Evolutionary conservation across 495 filamentous ascomycete genomes (phyloP).

Genomic region (Xylaria scruposa): DNA sequence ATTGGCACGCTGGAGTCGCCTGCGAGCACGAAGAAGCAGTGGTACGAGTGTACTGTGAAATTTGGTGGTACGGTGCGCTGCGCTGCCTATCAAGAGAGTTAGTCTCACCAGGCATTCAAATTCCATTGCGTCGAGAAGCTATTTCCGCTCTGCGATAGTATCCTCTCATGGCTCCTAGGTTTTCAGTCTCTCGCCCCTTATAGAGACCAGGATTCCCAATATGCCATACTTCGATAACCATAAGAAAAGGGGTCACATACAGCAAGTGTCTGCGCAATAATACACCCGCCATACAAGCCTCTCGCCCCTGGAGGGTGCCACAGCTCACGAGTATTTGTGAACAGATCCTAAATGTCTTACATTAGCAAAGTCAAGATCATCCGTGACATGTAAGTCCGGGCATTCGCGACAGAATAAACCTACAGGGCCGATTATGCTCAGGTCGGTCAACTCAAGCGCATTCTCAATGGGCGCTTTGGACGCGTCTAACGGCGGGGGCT

Average conservation of each 20-base stretch:
- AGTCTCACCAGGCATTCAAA: not conserved
- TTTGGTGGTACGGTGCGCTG: conserved; percentile 80
- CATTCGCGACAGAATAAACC: conserved; percentile 33
- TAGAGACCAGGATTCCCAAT: not conserved
- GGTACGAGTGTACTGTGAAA: conserved; percentile 91
- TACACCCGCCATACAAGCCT: conserved; percentile 90
- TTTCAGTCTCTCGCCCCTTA: not conserved
- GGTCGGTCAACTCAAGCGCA: conserved; percentile 79
- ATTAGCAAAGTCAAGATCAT: not conserved
- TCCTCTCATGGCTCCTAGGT: no score
- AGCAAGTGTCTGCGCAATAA: conserved; percentile 91
- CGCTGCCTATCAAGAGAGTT: conserved; percentile 60
- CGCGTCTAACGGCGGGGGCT: conserved; percentile 72
- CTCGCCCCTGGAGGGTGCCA: conserved; percentile 92
- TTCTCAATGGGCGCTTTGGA: conserved; percentile 86
- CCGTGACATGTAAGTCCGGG: conserved; percentile 7
- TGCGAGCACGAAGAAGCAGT: conserved; percentile 97
- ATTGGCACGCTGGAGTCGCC: conserved; percentile 85
- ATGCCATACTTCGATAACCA: no score
- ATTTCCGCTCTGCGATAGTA: no score
- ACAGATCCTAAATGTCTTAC: conserved; percentile 71
- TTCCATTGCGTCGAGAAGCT: not conserved
- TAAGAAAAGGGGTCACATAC: conserved; percentile 30
- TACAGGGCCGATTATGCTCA: conserved; percentile 82
- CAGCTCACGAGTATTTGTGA: conserved; percentile 87